These are phyloP conservation scores for Salinomyces thailandicus DNA, from an alignment of 2,329 filamentous ascomycete genomes.

Conservation along the genomic window DNA sequence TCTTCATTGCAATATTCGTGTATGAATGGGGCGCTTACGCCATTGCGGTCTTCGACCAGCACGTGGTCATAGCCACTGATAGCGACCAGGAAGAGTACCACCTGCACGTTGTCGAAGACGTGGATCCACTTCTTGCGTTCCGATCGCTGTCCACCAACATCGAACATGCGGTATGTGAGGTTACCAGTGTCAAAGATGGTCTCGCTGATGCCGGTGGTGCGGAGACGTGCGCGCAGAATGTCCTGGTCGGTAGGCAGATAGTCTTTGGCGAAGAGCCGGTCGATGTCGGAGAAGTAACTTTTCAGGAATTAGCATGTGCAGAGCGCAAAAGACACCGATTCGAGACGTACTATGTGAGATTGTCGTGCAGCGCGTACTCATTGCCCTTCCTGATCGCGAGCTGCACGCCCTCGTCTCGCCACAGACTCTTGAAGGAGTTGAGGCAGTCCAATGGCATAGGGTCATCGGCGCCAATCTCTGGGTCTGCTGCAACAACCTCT, in stretches of 20 bases:
- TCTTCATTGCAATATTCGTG: background rate
- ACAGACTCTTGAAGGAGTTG: slow-evolving; percentile 71
- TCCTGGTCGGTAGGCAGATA: slow-evolving; percentile 93
- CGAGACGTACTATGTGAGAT: slow-evolving; percentile 76
- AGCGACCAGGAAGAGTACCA: slow-evolving; percentile 83
- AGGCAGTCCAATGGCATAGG: slow-evolving; percentile 68
- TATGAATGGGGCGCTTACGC: slow-evolving; percentile 48
- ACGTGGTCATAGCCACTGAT: slow-evolving; percentile 97
- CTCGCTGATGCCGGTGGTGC: slow-evolving; percentile 92
- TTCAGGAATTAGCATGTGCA: no score
- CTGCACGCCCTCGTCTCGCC: slow-evolving; percentile 74
- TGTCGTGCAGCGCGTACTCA: slow-evolving; percentile 93
- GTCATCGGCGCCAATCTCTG: slow-evolving; percentile 74
- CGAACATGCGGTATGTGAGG: slow-evolving; percentile 93
- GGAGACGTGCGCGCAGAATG: slow-evolving; percentile 76
- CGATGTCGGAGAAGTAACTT: slow-evolving; percentile 71
- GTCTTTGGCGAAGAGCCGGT: slow-evolving; percentile 52
- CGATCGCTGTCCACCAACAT: slow-evolving; percentile 82
- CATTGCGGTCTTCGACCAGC: slow-evolving; percentile 89
- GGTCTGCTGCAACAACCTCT: slow-evolving; percentile 63
- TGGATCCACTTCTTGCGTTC: slow-evolving; percentile 98
- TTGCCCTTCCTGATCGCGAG: slow-evolving; percentile 86
- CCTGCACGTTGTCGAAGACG: slow-evolving; percentile 89
- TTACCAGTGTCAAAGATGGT: slow-evolving; percentile 86
- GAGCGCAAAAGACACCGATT: no score